phyloP scores from a whole-genome alignment of 805 yeast genomes.

The Zygosaccharomyces gambellarensis region DNA sequence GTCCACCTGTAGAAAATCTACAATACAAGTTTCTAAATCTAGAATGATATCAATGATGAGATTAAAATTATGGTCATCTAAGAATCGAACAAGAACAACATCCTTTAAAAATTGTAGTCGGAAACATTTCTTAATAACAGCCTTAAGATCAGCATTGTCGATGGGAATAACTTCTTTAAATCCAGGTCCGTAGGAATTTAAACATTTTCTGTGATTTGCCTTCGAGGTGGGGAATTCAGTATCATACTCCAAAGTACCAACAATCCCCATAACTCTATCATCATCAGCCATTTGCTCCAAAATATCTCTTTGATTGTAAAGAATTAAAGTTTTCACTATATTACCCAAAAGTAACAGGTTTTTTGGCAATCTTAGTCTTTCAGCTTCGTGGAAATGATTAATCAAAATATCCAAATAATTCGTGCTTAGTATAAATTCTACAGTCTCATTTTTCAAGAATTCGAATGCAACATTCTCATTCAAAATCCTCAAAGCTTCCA shows the following conservation, averaged over 20 bases:
- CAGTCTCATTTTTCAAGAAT: constrained; percentile 52
- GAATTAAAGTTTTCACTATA: constrained; percentile 62
- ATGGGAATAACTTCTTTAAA: constrained; percentile 73
- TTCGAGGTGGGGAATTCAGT: constrained; percentile 77
- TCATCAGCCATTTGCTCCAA: constrained; percentile 56
- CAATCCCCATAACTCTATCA: constrained; percentile 49
- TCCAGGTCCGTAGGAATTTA: constrained; percentile 44
- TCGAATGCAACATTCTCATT: constrained; percentile 58
- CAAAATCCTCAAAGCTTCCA: constrained; percentile 50
- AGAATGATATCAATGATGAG: constrained; percentile 46
- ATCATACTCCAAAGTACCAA: constrained; percentile 86
- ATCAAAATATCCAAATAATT: constrained; percentile 52
- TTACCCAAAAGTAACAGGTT: constrained; percentile 65
- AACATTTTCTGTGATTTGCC: constrained; percentile 70
- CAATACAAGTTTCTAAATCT: constrained; percentile 32
- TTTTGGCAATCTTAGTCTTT: constrained; percentile 45
- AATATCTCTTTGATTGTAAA: constrained; percentile 64
- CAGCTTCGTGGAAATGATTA: constrained; percentile 51
- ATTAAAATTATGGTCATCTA: constrained; percentile 76
- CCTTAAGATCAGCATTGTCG: constrained; percentile 43
- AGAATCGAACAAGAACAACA: constrained; percentile 71
- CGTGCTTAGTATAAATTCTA: constrained; percentile 51
- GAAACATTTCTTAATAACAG: constrained; percentile 67
- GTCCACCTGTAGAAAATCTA: constrained; percentile 32
- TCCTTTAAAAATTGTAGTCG: constrained; percentile 78